Base-by-base conservation (phyloP, 495 filamentous ascomycete genomes). In the Podospora pseudoanserina region DNA sequence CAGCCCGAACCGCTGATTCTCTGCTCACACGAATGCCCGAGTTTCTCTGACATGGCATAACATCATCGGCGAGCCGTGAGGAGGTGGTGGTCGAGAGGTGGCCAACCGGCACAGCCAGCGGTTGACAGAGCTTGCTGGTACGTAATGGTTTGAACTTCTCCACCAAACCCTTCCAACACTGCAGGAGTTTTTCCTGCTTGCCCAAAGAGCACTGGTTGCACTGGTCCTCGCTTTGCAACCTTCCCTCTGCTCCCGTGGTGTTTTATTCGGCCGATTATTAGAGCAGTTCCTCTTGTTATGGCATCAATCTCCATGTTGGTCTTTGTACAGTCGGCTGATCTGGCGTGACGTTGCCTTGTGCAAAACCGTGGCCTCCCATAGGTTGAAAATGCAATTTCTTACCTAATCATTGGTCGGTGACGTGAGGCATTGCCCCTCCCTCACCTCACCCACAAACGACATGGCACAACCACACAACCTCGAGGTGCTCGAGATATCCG, bases 31-130 rank as follows among this genome's bases (percentile, higher is more conserved):
- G 28, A 60, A 69, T 70, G 63, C 60, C 70, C 76, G 74, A 77
- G 63, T 76, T 79, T 76, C 65, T 70, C 76, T 78, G 75, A 77
- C 76, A 78, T 65, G 65, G 61, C 71, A 72, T 74, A 75, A 78
- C 73, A 75, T 73, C 72, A 71, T 72, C 71, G 67, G 65, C 67
- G 64, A 19, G 57, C 6, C 20, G 9, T 16, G 59, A 20, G 59
- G 34, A 49, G 59, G n/a, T 58, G 63, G 30, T 32, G 30, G 23
- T 61, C 30, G n/a, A 32, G 30, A 63, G 53, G 65, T 60, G 61
- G 64, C 60, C 64, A 67, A 32, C 61, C 19, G 61, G 61, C 61
- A 34, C 61, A 65, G 68, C 63, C 63, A 70, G 54, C 18, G 5
- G 53, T 64, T 26, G 49, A 44, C 19, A 49, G 60, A 68, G 67